A percentile compares a stretch with the other conserved stretches of the same genome.
Evolutionary conservation across 2,329 filamentous ascomycete species (phyloP).

Genomic region (Fusarium sulawesiense): DNA sequence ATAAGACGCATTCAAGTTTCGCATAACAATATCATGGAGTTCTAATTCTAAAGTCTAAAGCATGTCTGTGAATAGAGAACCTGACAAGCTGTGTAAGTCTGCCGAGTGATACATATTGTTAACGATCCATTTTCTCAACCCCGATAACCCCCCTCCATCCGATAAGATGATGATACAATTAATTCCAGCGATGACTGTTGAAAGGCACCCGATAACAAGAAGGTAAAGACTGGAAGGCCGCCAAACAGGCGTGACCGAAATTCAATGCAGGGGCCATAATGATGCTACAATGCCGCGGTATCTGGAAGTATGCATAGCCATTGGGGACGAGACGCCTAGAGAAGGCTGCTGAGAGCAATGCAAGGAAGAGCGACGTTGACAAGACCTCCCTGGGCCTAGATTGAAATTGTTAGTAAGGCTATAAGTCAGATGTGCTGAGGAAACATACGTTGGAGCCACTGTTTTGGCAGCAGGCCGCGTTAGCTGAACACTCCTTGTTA

Average conservation of each 20-base stretch:
- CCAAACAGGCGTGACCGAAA: too few relatives aligned
- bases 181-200: background rate
- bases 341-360: background rate
- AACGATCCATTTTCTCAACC: background rate
- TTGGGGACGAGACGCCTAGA: background rate
- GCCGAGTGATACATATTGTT: background rate
- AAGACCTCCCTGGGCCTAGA: background rate
- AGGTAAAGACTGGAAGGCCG: too few relatives aligned
- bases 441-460: background rate
- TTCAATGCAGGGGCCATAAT: too few relatives aligned
- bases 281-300: too few relatives aligned
- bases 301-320: too few relatives aligned
- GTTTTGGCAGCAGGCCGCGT: conserved; percentile 13
- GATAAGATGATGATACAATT: background rate
- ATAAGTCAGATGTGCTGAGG: too few relatives aligned
- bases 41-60: background rate
- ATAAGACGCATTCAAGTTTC: background rate
- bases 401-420: background rate
- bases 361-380: conserved; percentile 11
- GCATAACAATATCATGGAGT: background rate
- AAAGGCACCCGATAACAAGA: background rate
- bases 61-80: background rate
- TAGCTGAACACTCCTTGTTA: conserved; percentile 2
- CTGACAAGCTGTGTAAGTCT: background rate
- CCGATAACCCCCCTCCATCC: background rate